These are phyloP conservation scores for Syzygium aromaticum DNA, from an alignment of 345 rosid species.

Conservation along the genomic window DNA sequence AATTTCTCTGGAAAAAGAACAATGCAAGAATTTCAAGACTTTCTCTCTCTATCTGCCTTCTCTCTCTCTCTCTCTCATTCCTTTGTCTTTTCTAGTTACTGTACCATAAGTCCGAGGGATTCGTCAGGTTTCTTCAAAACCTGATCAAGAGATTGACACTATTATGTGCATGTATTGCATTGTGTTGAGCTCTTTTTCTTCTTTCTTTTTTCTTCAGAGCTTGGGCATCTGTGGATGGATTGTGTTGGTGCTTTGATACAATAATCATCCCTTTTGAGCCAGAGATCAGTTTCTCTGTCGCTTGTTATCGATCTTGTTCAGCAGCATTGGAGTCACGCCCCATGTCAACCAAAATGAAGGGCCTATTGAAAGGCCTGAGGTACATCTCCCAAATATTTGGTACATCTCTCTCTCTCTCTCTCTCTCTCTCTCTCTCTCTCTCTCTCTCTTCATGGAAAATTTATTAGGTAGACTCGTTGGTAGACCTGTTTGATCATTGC, in stretches of 20 bases:
- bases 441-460: neutral
- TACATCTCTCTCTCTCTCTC: conserved; percentile 6
- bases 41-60: neutral
- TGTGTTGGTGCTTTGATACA: neutral
- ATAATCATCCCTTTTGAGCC: neutral
- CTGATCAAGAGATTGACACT: neutral
- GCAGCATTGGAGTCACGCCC: neutral
- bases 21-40: neutral
- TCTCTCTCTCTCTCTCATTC: neutral
- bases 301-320: neutral
- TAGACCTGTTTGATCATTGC: neutral
- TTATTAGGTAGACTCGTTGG: neutral
- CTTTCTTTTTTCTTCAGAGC: neutral
- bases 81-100: neutral
- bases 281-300: neutral
- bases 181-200: neutral
- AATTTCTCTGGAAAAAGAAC: neutral
- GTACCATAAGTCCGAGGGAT: neutral
- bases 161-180: neutral
- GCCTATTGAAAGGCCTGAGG: conserved; percentile 52
- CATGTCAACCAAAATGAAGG: conserved; percentile 37
- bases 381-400: conserved; percentile 61
- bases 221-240: neutral
- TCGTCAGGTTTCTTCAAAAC: neutral
- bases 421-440: neutral